Percentiles rank a stretch among this genome's conserved stretches.
These are phyloP conservation scores for Aspergillus mulundensis DNA, from an alignment of 495 filamentous ascomycete genomes.

Conservation along the genomic window DNA sequence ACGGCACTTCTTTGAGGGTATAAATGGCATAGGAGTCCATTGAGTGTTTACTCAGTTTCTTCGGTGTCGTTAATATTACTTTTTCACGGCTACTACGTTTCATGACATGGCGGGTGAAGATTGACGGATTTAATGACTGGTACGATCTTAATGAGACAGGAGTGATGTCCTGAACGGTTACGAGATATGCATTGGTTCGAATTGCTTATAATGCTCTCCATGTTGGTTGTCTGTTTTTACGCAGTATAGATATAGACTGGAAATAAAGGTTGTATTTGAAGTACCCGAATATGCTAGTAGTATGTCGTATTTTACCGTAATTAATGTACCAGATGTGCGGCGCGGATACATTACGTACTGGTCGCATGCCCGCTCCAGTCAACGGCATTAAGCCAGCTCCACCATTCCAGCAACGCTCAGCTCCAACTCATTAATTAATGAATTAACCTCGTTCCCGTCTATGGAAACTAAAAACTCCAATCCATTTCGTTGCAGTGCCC, in stretches of 20 bases:
- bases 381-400: not conserved
- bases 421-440: not conserved
- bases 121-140: not conserved
- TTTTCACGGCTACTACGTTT: not conserved
- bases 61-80: not conserved
- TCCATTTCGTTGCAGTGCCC: not conserved
- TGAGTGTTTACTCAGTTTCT: not conserved
- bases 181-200: not conserved
- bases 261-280: not conserved
- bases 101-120: not conserved
- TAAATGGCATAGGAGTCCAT: conserved; percentile 1
- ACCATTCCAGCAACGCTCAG: not conserved
- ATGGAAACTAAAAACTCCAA: conserved; percentile 14
- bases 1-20: conserved; percentile 8
- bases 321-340: not conserved
- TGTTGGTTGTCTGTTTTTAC: not conserved
- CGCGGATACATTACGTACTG: conserved; percentile 3
- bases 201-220: not conserved
- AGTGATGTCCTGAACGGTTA: not conserved
- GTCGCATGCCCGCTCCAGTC: conserved; percentile 11
- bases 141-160: not conserved
- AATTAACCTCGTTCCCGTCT: conserved; percentile 3
- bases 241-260: conserved; percentile 1
- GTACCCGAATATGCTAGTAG: not conserved
- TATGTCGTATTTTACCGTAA: not conserved